Evolutionary conservation across 441 rosid species (phyloP).

Genomic region (Viola pubescens): DNA sequence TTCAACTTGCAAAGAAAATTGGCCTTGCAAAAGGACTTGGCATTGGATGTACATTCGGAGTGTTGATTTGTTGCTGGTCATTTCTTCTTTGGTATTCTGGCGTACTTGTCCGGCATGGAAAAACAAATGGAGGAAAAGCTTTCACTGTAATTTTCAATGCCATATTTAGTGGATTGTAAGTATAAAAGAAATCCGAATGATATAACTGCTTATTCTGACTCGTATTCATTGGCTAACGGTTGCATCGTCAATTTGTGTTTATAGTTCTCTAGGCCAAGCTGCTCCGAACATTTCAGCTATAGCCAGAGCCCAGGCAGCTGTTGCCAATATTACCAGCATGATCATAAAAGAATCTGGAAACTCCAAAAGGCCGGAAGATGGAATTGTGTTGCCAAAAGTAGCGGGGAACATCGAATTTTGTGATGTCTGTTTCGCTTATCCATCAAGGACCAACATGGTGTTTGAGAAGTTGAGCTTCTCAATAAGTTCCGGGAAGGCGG

Average conservation of each 20-base stretch:
- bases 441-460: constrained; percentile 39
- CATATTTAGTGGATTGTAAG: constrained; percentile 2
- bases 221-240: background rate
- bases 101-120: background rate
- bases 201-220: too few relatives aligned
- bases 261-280: background rate
- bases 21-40: constrained; percentile 3
- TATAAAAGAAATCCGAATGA: background rate
- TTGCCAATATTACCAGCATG: background rate
- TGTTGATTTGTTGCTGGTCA: constrained; percentile 1
- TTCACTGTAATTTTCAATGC: background rate
- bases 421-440: constrained; percentile 42
- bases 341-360: background rate
- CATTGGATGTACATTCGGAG: background rate
- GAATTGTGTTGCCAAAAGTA: constrained; percentile 3
- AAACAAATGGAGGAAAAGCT: background rate
- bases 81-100: constrained; percentile 2
- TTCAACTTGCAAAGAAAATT: background rate
- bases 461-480: constrained; percentile 37
- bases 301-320: background rate
- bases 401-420: constrained; percentile 32
- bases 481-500: constrained; percentile 34
- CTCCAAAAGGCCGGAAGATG: background rate
- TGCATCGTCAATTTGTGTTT: background rate
- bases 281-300: background rate